Evolutionary conservation across 495 filamentous ascomycete species (phyloP), one percentile per base, ranked within the genome.

Genomic region (Hypoxylon lenormandii): DNA sequence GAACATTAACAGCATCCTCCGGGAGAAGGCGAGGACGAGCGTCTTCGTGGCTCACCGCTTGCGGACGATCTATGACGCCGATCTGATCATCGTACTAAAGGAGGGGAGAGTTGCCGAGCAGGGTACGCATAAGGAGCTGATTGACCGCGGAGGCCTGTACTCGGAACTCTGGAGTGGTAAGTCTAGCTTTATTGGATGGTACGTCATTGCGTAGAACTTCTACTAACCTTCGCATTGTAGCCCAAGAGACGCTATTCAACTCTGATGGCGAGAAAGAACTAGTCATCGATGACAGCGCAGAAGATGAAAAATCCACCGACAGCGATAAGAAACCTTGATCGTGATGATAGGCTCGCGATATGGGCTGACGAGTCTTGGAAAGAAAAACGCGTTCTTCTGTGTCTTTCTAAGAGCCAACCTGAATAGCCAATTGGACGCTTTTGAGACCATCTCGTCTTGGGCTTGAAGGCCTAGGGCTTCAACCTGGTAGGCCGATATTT

Each of bases 41-140:
- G 89, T 98, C 3, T 98, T 98, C 69, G 90, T 98, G 7, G 95
- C 95, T 23, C 95, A 98, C 74, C 83, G 95, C 37, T 78, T 98
- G 64, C 84, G 96, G 33, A 98, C 95, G 0, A 96, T 98, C 70
- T 97, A 89, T 69, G 95, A 98, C 74, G 93, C 92, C 54, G 95
- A 97, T 78, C 82, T 89, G 79, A 98, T 98, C 72, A 92, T 98
- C 66, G 96, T 98, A 26, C 74, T 98, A 64, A 90, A 88, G 74
- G 88, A 91, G 65, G 95, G 95, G 0, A 78, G 82, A 10, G 92
- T 97, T 40, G 92, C 88, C 22, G 95, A 98, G 79, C 85, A 82
- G 74, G 95, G 96, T 0, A 96, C 91, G 11, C 95, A 98, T 74
- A 84, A 87, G 33, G 85, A 96, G 76, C 79, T 98, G 53, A 87